phyloP scores from a whole-genome alignment of 345 rosid genomes.

The Alliaria petiolata region DNA sequence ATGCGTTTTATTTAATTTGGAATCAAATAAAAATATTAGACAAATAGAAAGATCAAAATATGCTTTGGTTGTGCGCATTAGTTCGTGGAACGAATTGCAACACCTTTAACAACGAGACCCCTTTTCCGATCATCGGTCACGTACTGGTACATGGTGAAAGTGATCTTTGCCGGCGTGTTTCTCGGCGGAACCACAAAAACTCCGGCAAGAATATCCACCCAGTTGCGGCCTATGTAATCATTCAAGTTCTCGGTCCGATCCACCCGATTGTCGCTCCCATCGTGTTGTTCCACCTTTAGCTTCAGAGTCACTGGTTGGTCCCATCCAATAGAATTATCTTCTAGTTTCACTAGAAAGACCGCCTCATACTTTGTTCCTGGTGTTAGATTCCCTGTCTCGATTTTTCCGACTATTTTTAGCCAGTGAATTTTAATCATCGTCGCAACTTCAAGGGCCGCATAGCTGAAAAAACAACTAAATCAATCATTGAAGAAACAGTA shows the following conservation, averaged over 20 bases:
- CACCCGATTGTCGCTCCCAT: constrained; percentile 7
- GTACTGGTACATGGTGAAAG: constrained; percentile 42
- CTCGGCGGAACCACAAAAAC: constrained; percentile 25
- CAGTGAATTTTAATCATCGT: constrained; percentile 39
- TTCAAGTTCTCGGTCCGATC: constrained; percentile 32
- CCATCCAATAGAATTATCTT: constrained; percentile 46
- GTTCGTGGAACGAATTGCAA: constrained; percentile 41
- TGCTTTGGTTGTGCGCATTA: neutral
- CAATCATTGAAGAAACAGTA: neutral
- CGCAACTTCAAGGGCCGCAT: constrained; percentile 30
- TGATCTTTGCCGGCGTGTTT: constrained; percentile 20
- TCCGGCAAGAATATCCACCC: constrained; percentile 53
- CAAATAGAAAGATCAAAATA: neutral
- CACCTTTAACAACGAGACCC: constrained; percentile 52
- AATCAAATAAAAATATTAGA: neutral
- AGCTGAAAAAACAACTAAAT: neutral
- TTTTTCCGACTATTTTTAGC: constrained; percentile 43
- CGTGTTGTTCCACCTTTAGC: constrained; percentile 30
- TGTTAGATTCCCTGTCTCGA: constrained; percentile 38
- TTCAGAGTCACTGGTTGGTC: constrained; percentile 37
- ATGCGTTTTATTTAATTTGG: too few relatives aligned
- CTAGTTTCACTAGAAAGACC: constrained; percentile 38
- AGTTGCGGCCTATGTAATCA: constrained; percentile 31
- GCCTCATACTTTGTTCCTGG: constrained; percentile 42
- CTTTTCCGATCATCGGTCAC: constrained; percentile 39